Evolutionary conservation across 2,329 filamentous ascomycete genomes (phyloP).

Genomic region (Fusarium chuoi): DNA sequence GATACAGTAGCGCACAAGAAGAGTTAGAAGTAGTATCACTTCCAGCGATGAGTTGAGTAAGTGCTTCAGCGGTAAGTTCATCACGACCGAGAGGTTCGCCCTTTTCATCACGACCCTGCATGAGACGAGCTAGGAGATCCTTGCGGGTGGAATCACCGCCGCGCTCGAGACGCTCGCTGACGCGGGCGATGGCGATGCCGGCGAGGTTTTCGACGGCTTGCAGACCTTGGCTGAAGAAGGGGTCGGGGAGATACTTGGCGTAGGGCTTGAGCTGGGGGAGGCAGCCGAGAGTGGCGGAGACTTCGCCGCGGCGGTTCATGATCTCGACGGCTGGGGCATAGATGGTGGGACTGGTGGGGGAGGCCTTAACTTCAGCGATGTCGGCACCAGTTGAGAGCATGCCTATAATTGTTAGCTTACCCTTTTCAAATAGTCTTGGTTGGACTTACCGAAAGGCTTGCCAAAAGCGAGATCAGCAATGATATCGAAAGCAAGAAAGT

Average conservation of each 20-base stretch:
- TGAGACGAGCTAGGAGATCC: slow-evolving; percentile 83
- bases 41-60: slow-evolving; percentile 87
- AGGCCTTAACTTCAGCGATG: slow-evolving; percentile 75
- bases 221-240: slow-evolving; percentile 82
- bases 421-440: accelerated
- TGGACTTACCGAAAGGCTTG: slow-evolving; percentile 54
- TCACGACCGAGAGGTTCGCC: slow-evolving; percentile 79
- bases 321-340: slow-evolving; percentile 89
- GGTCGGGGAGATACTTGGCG: slow-evolving; percentile 82
- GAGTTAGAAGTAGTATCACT: slow-evolving; percentile 83
- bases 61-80: slow-evolving; percentile 87
- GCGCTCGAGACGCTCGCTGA: slow-evolving; percentile 76
- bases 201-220: slow-evolving; percentile 82
- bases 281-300: slow-evolving; percentile 82
- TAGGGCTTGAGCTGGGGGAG: slow-evolving; percentile 80
- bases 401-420: not conserved
- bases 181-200: slow-evolving; percentile 86
- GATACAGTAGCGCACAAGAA: slow-evolving; percentile 84
- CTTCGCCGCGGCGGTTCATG: slow-evolving; percentile 87
- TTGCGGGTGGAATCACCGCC: slow-evolving; percentile 71
- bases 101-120: slow-evolving; percentile 85
- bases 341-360: slow-evolving; percentile 68
- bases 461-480: slow-evolving; percentile 63
- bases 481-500: slow-evolving; percentile 65
- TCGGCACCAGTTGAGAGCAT: slow-evolving; percentile 84